Base-by-base conservation (phyloP, 495 filamentous ascomycete genomes). In the Daldinia childiae region DNA sequence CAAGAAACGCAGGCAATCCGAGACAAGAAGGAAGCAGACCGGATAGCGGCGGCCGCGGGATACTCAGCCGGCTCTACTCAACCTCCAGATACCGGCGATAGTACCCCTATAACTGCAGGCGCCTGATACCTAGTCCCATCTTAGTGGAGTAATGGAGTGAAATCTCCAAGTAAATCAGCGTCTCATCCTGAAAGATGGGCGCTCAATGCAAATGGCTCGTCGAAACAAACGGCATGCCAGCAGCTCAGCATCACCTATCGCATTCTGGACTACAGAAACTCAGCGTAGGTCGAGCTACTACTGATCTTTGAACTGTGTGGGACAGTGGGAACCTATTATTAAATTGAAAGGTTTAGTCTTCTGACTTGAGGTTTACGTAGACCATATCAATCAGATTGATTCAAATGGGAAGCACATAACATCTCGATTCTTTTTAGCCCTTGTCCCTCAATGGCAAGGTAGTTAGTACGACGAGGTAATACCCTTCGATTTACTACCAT, bases 1-100 rank as follows among this genome's bases (percentile, higher is more conserved):
- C 80, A 81, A 74, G 91, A 93, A 83, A 94, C 91, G 3, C 89
- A 91, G 75, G 86, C 86, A 17, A 69, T 92, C 55, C 80, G 82
- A 73, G 85, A 86, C 64, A 88, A 84, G 79, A 89, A 88, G 66
- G 89, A 92, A 76, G 82, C 88, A 67, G 86, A 89, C 50, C 78
- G 87, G 36, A 58, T 89, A 62, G 82, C 82, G 26, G 75, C 74
- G 1, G 56, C 48, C 1, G 60, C 66, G n/a, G 66, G 71, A 27
- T 69, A 66, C 12, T 63, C 71, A 4, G 51, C 54, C 26, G 70
- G 58, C 48, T 69, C 70, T 38, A 29, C 26, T 17, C 71, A 66
- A 45, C 69, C 41, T 36, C 67, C 71, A 9, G 64, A 68, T 45
- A 41, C 62, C 55, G 76, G 60, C 21, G 63, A 74, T 64, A 61